Evolutionary conservation across 2,329 filamentous ascomycete species (phyloP).

Genomic region (Fusarium stilboides): DNA sequence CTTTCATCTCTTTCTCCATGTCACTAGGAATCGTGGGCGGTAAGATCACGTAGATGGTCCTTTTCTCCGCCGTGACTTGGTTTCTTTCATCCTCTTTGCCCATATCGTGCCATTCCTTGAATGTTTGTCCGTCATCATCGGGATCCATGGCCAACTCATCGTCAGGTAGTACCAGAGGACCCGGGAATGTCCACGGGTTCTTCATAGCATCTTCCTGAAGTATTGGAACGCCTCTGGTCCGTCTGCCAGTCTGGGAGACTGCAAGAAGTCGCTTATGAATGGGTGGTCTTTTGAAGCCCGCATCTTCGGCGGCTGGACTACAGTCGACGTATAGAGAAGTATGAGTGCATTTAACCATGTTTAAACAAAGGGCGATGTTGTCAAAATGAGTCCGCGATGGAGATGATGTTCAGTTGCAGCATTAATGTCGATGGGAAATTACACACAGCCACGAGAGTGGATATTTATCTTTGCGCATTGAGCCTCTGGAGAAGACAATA

Average conservation of each 20-base stretch:
- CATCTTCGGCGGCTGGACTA: conserved; percentile 21
- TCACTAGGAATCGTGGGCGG: conserved; percentile 59
- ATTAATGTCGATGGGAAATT: background rate
- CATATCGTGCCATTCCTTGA: conserved; percentile 64
- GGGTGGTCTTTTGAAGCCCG: conserved; percentile 31
- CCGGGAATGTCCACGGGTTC: conserved; percentile 64
- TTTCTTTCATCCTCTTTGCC: conserved; percentile 60
- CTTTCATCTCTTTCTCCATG: conserved; percentile 55
- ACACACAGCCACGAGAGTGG: background rate
- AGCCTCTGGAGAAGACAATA: background rate
- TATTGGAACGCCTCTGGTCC: conserved; percentile 29
- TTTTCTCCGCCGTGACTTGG: conserved; percentile 60
- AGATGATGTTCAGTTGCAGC: background rate
- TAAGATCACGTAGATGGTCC: conserved; percentile 68
- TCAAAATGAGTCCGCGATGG: no score
- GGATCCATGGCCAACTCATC: conserved; percentile 72
- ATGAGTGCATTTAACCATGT: conserved; percentile 12
- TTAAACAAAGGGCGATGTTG: background rate
- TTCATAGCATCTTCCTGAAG: conserved; percentile 28
- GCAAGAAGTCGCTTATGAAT: conserved; percentile 28
- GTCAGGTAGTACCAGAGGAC: conserved; percentile 70
- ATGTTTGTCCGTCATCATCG: conserved; percentile 65
- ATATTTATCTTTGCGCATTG: background rate
- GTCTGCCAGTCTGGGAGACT: conserved; percentile 42
- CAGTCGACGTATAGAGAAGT: conserved; percentile 20